Evolutionary conservation across 768 basidiomycete genomes (phyloP).

Genomic region (Floccularia luteovirens): DNA sequence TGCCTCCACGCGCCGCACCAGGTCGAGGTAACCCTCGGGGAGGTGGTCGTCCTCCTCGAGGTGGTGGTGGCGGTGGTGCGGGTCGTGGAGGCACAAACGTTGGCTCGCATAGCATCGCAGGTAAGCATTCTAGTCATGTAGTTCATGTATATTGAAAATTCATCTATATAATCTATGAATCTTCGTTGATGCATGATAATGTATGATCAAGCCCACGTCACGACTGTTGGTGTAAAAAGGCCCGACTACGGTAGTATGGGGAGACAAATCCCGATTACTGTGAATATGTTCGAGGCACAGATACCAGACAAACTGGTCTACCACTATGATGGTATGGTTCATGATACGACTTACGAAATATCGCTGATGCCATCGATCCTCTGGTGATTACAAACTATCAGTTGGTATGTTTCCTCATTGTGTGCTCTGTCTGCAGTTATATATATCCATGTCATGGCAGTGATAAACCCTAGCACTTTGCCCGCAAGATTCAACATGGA

Average conservation of each 20-base stretch:
- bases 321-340: slow-evolving; percentile 57
- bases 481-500: slow-evolving; percentile 26
- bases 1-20: slow-evolving; percentile 12
- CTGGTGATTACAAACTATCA: slow-evolving; percentile 16
- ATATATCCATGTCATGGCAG: slow-evolving; percentile 21
- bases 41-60: slow-evolving; percentile 12
- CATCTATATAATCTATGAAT: slow-evolving; percentile 3
- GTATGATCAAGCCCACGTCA: slow-evolving; percentile 17
- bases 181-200: background rate
- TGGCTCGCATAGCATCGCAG: slow-evolving; percentile 20
- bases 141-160: slow-evolving; percentile 10
- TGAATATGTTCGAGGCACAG: slow-evolving; percentile 46
- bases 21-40: slow-evolving; percentile 13
- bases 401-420: slow-evolving; percentile 19
- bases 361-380: slow-evolving; percentile 3
- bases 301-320: slow-evolving; percentile 51
- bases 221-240: slow-evolving; percentile 23
- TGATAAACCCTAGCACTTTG: slow-evolving; percentile 15
- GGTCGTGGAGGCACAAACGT: slow-evolving; percentile 19
- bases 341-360: slow-evolving; percentile 2
- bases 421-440: background rate
- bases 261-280: slow-evolving; percentile 14
- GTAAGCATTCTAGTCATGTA: slow-evolving; percentile 16
- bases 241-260: slow-evolving; percentile 25
- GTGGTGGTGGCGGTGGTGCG: slow-evolving; percentile 18